These are phyloP conservation scores for Fusarium pseudonygamai DNA, from an alignment of 2,329 filamentous ascomycete genomes.

Conservation along the genomic window DNA sequence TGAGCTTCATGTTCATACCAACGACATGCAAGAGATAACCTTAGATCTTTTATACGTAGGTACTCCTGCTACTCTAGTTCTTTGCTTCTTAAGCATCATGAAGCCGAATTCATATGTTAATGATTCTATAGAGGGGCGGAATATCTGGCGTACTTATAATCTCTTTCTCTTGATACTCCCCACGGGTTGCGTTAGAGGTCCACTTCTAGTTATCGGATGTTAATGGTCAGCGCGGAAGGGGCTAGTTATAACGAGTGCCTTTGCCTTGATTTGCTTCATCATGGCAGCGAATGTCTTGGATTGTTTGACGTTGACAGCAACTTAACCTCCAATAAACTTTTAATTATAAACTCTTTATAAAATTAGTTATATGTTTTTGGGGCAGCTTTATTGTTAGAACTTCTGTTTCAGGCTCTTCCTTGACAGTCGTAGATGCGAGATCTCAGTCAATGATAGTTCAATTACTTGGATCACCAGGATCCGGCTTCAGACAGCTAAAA, in stretches of 20 bases:
- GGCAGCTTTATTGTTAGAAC: background rate
- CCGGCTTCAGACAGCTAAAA: background rate
- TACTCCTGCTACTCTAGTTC: too few relatives aligned
- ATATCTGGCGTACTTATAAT: background rate
- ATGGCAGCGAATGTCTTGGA: too few relatives aligned
- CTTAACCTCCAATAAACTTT: background rate
- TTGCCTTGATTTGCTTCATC: background rate
- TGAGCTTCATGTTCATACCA: rapidly evolving
- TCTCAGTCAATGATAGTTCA: background rate
- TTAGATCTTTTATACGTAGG: background rate
- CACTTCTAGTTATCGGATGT: too few relatives aligned
- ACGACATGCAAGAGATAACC: background rate
- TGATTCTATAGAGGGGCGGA: background rate
- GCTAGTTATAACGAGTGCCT: too few relatives aligned
- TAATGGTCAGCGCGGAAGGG: too few relatives aligned
- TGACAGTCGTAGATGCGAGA: background rate
- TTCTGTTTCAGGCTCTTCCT: background rate
- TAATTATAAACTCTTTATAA: background rate
- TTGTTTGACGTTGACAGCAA: background rate
- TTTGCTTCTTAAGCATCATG: background rate
- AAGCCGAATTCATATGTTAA: background rate
- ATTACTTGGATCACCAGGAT: too few relatives aligned
- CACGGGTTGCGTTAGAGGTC: background rate
- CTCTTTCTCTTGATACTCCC: background rate
- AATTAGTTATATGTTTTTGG: background rate